Percentiles rank a stretch among this genome's conserved stretches.
These are phyloP conservation scores for Saccharum hybrid DNA, from an alignment of 202 grass and related monocot species.

Conservation along the genomic window DNA sequence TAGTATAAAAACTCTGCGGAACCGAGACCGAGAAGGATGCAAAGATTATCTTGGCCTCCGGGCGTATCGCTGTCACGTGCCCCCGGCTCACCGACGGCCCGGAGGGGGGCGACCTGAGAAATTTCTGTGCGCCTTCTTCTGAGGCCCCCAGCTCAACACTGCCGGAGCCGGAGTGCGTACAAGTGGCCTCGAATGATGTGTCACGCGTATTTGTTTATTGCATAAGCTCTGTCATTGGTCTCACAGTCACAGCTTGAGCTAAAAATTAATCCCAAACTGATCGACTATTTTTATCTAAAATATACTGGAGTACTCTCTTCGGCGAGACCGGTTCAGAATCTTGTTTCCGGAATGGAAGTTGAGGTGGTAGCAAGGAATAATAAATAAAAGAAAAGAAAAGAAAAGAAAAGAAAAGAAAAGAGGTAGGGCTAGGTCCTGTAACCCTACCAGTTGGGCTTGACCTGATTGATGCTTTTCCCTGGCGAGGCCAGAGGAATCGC, in stretches of 20 bases:
- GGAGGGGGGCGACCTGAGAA: conserved; percentile 26
- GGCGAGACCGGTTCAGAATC: too few species aligned
- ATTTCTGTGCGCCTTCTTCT: conserved; percentile 49
- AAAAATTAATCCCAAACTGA: too few species aligned
- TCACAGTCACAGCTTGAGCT: too few species aligned
- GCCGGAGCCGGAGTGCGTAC: conserved; percentile 9
- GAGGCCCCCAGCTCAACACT: neutral
- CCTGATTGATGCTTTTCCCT: conserved; percentile 30
- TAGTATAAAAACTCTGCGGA: conserved; percentile 6
- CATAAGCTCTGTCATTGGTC: too few species aligned
- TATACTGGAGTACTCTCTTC: too few species aligned
- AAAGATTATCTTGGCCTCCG: conserved; percentile 59
- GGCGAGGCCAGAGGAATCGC: conserved; percentile 44
- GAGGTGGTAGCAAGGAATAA: too few species aligned
- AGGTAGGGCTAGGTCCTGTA: too few species aligned
- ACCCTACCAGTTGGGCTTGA: neutral
- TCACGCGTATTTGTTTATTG: conserved; percentile 24
- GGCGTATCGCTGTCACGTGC: conserved; percentile 68
- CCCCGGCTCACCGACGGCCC: conserved; percentile 56
- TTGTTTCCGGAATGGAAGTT: too few species aligned
- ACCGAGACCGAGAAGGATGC: conserved; percentile 48
- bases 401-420: too few species aligned
- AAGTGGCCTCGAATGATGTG: conserved; percentile 54
- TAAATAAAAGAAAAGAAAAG: too few species aligned
- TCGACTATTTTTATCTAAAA: too few species aligned